A percentile compares a stretch with the other conserved stretches of the same genome.
phyloP scores from a whole-genome alignment of 257 asterid genomes.

The Capsicum baccatum region DNA sequence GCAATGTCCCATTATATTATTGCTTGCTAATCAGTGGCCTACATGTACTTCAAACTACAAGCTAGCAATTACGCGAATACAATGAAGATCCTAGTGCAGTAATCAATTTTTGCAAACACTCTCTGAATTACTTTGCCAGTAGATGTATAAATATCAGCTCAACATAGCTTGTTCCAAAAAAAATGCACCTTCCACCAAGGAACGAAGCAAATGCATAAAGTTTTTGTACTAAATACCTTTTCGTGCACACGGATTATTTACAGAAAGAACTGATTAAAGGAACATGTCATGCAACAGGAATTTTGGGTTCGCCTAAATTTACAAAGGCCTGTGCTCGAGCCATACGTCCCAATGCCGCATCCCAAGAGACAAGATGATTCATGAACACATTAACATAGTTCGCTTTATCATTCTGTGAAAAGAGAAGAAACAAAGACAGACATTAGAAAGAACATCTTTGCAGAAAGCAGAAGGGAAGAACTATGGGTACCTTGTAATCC shows the following conservation, averaged over 20 bases:
- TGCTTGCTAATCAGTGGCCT: not conserved
- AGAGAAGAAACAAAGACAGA: not conserved
- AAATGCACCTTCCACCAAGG: not conserved
- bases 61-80: not conserved
- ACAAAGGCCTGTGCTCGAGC: constrained; percentile 96
- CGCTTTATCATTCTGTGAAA: constrained; percentile 47
- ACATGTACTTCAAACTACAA: not conserved
- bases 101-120: not conserved
- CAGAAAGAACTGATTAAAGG: not conserved
- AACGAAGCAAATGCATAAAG: not conserved
- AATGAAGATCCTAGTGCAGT: not conserved
- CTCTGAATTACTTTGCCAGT: too few relatives aligned
- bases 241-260: not conserved
- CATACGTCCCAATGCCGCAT: constrained; percentile 84
- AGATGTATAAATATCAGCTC: not conserved
- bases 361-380: constrained; percentile 70
- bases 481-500: constrained; percentile 49
- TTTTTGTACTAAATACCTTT: not conserved
- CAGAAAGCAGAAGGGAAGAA: not conserved
- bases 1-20: not conserved
- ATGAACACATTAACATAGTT: constrained; percentile 42
- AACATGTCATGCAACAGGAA: constrained; percentile 76
- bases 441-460: not conserved
- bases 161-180: not conserved
- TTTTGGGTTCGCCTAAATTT: constrained; percentile 89